These are phyloP conservation scores for Quercus phellos DNA, from an alignment of 331 rosid species.

Conservation along the genomic window DNA sequence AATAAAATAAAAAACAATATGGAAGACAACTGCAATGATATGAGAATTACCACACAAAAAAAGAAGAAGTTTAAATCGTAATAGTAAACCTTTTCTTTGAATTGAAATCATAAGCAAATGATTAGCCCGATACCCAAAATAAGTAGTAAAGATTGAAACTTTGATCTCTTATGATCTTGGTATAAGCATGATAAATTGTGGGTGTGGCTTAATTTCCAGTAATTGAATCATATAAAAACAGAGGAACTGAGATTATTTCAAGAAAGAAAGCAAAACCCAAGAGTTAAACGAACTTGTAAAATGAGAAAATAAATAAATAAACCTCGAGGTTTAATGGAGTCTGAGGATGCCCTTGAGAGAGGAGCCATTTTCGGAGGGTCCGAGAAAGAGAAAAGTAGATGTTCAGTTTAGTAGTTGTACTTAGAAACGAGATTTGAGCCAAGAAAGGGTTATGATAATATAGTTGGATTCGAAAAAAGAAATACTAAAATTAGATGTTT, in stretches of 20 bases:
- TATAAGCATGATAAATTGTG: background rate
- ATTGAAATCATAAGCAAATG: background rate
- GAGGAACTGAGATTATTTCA: background rate
- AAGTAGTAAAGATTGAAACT: background rate
- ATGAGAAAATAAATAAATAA: background rate
- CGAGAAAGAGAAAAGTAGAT: background rate
- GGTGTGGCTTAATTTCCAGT: background rate
- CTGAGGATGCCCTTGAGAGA: slow-evolving; percentile 21
- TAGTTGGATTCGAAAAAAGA: too few relatives aligned
- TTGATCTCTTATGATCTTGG: background rate
- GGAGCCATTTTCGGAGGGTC: slow-evolving; percentile 52
- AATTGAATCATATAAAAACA: background rate
- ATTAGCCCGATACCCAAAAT: background rate
- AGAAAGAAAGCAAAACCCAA: background rate
- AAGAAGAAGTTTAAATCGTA: too few relatives aligned
- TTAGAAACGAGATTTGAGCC: too few relatives aligned
- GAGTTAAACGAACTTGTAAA: background rate
- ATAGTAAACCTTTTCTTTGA: too few relatives aligned
- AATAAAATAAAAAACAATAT: background rate
- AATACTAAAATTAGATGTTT: too few relatives aligned
- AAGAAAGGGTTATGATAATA: too few relatives aligned
- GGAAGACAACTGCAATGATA: background rate
- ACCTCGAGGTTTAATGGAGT: slow-evolving; percentile 64
- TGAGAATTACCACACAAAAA: background rate
- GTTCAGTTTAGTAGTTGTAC: too few relatives aligned